Evolutionary conservation across 108 stramenopile species (phyloP).

Genomic region (Stephanodiscus minutulus): DNA sequence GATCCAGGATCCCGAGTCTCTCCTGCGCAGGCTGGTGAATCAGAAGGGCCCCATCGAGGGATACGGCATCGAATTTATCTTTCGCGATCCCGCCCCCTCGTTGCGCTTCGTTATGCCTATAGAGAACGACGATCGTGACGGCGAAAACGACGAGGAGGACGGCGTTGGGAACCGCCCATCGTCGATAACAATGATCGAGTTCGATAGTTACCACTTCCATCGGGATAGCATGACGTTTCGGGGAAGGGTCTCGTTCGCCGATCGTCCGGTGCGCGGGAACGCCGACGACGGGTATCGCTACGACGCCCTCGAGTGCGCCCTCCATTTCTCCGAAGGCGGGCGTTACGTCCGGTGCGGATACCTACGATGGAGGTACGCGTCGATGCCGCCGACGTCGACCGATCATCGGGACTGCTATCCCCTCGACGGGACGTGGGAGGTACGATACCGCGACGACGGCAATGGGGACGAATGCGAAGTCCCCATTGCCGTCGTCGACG

Average conservation of each 20-base stretch:
- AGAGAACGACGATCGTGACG: no score
- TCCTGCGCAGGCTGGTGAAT: not conserved
- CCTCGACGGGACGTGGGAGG: no score
- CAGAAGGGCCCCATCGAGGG: constrained; percentile 9
- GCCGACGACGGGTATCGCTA: constrained; percentile 4
- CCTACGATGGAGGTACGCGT: constrained; percentile 25
- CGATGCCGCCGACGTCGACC: constrained; percentile 3
- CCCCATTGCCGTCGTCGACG: no score
- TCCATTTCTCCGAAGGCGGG: constrained; percentile 59
- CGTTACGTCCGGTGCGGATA: constrained; percentile 55
- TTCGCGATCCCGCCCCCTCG: not conserved
- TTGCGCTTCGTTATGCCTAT: not conserved
- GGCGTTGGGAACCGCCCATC: not conserved
- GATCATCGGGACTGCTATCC: no score
- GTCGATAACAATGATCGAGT: not conserved
- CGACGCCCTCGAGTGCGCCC: constrained; percentile 42
- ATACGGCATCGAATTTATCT: constrained; percentile 22
- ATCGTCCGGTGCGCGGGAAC: not conserved
- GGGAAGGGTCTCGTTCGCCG: constrained; percentile 10
- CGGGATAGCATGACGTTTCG: constrained; percentile 58
- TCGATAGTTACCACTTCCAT: constrained; percentile 53
- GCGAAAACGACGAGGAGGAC: not conserved
- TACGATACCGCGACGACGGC: no score
- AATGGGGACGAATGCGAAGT: no score
- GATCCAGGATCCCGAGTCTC: not conserved